Evolutionary conservation across 2,329 filamentous ascomycete species (phyloP).

Genomic region (Fusarium sp.): DNA sequence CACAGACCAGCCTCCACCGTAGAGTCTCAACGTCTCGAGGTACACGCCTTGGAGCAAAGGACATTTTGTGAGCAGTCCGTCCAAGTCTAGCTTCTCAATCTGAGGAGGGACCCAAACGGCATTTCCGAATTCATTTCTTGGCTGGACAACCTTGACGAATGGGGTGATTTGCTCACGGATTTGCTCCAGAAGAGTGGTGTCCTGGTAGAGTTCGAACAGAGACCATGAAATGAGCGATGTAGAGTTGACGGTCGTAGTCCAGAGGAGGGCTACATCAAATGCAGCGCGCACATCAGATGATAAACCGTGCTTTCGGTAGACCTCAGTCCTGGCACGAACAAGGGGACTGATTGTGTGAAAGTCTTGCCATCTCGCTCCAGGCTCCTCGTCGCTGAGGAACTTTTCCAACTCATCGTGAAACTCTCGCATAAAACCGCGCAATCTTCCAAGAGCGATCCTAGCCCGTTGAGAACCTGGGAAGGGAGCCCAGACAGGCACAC

Average conservation of each 20-base stretch:
- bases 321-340: conserved; percentile 50
- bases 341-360: conserved; percentile 55
- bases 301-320: conserved; percentile 51
- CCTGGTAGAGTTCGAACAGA: conserved; percentile 58
- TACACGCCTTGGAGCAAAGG: conserved; percentile 58
- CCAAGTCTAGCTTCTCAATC: conserved; percentile 55
- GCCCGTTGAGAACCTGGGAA: conserved; percentile 53
- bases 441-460: conserved; percentile 48
- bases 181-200: conserved; percentile 56
- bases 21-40: conserved; percentile 58
- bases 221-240: conserved; percentile 59
- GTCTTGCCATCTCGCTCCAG: conserved; percentile 55
- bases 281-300: conserved; percentile 53
- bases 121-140: conserved; percentile 54
- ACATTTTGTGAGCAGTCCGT: conserved; percentile 55
- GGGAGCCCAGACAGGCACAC: conserved; percentile 54
- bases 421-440: conserved; percentile 52
- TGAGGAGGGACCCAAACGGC: conserved; percentile 55
- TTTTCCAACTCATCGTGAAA: conserved; percentile 56
- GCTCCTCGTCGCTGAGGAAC: conserved; percentile 51
- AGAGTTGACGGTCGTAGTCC: conserved; percentile 58
- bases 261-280: conserved; percentile 56
- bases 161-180: conserved; percentile 58
- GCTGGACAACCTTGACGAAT: conserved; percentile 52
- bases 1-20: conserved; percentile 54